Evolutionary conservation across 2,329 filamentous ascomycete genomes (phyloP), one percentile per base, ranked within the genome.

Genomic region (Fusarium chaquense): DNA sequence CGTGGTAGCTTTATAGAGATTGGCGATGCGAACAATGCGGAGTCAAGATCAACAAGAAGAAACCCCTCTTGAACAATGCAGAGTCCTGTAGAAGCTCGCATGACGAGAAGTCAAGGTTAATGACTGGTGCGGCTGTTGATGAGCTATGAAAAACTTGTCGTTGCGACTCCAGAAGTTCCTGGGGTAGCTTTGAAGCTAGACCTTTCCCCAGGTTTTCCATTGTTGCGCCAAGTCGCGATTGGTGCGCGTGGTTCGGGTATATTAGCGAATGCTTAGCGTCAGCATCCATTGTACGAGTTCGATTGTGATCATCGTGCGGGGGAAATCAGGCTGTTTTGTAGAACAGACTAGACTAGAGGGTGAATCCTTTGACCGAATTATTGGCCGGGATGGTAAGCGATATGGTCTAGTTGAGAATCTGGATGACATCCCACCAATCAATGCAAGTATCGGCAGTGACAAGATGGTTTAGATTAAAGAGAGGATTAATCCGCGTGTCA

Each of bases 241-340:
- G 67, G 67, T 50, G 67, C 67, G 67, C 50, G 50, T 70, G 63
- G 22, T 33, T 56, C 30, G 67, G 36, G 53, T 70, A 58, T 68
- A 52, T 45, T 63, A 56, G 51, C 43, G 45, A 64, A n/a, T 28
- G 50, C 43, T 44, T 59, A 44, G 62, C 35, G 49, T 52, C 49
- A 41, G 49, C 49, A 52, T 28, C 24, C 35, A 40, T 52, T 70
- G 56, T 50, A 54, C 47, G 35, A 46, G 63, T 64, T 62, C 43
- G 62, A 61, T 65, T 70, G 54, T 24, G 67, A 70, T 70, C 67
- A 52, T 65, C 67, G 63, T 65, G 67, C 67, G 67, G 67, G 67
- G 67, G 67, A 61, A 71, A 36, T 52, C 55, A 55, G 49, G 20
- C 45, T 68, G 43, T 57, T 57, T 64, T 44, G 26, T 33, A 40